Percentiles rank a stretch among this genome's conserved stretches.
Conservation (phyloP, 2,329 filamentous ascomycete genomes). For the Fusarium verrucosum region DNA sequence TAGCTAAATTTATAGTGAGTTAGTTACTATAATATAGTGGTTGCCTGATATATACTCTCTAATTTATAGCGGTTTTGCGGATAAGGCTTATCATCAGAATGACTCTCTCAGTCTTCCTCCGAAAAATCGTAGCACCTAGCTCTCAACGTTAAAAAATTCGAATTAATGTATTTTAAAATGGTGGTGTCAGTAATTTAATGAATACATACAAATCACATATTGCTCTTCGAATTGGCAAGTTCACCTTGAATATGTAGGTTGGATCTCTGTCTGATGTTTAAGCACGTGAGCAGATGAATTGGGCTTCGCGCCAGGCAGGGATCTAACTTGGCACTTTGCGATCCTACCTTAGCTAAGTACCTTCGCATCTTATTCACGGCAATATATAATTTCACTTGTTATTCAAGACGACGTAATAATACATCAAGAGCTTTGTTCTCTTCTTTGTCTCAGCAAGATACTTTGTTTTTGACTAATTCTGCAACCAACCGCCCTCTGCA, state of each 20-base stretch:
- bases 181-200: no score
- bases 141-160: accelerated
- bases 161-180: no score
- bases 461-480: neutral
- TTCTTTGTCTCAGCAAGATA: accelerated
- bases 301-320: neutral
- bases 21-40: no score
- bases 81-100: no score
- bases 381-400: neutral
- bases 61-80: no score
- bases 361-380: neutral
- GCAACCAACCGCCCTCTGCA: neutral
- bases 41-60: no score
- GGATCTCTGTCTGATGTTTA: neutral
- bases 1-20: no score
- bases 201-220: no score
- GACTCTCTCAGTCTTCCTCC: no score
- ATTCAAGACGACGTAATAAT: neutral
- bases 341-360: neutral
- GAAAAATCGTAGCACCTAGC: no score
- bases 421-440: accelerated
- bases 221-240: no score
- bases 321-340: neutral
- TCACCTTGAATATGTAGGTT: no score
- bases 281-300: constrained; percentile 20